phyloP scores from a whole-genome alignment of 805 yeast genomes.

The Brettanomyces naardenensis region DNA sequence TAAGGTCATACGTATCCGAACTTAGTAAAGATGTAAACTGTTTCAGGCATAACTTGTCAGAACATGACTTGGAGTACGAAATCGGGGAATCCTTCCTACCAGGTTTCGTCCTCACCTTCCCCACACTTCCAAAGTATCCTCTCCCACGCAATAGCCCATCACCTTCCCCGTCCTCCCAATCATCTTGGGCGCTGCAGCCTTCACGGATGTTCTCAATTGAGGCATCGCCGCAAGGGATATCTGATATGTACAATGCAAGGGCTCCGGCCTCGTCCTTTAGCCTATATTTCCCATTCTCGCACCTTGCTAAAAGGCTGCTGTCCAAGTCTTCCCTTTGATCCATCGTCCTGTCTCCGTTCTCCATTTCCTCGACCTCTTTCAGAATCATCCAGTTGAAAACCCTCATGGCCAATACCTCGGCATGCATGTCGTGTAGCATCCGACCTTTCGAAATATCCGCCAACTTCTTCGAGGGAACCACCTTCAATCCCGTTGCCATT shows the following conservation, averaged over 20 bases:
- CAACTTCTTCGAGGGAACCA: constrained; percentile 48
- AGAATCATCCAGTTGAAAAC: constrained; percentile 57
- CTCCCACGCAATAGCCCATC: constrained; percentile 49
- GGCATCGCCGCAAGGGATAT: constrained; percentile 88
- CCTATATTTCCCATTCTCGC: constrained; percentile 15
- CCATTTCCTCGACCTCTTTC: constrained; percentile 32
- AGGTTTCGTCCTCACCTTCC: constrained; percentile 84
- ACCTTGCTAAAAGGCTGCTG: not conserved
- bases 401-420: constrained; percentile 72
- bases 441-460: constrained; percentile 36
- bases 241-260: constrained; percentile 60
- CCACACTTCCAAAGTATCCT: constrained; percentile 43
- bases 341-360: constrained; percentile 10
- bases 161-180: not conserved
- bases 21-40: constrained; percentile 53
- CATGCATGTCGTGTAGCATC: constrained; percentile 82
- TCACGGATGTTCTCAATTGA: constrained; percentile 45
- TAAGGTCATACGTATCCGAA: constrained; percentile 30
- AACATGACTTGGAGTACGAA: constrained; percentile 77
- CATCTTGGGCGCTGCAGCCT: constrained; percentile 6
- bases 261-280: constrained; percentile 28
- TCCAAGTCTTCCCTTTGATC: not conserved
- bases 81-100: constrained; percentile 75
- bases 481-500: constrained; percentile 78
- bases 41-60: constrained; percentile 68